Base-by-base conservation (phyloP, 2,329 filamentous ascomycete species). In the Didymella segeticola region DNA sequence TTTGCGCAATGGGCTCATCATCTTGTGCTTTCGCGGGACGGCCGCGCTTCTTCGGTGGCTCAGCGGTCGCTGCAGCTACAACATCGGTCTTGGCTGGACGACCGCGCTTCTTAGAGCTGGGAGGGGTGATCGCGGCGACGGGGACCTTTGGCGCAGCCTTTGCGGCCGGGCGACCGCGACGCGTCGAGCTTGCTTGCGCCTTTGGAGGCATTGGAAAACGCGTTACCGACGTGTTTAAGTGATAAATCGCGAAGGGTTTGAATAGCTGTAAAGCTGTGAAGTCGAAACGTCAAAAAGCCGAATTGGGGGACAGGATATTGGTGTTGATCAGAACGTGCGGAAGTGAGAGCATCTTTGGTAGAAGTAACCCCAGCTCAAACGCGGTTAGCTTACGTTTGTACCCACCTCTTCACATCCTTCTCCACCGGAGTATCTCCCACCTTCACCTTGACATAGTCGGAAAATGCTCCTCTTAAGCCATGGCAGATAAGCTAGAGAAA, bases 11-110 rank as follows among this genome's bases (percentile, higher is more conserved):
- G 10, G 52, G 11, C 31, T 59, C 49, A 23, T 59, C 43, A 8
- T 19, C 42, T 22, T 36, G 39, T 25, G 45, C 48, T 52, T 62
- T 67, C 4, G 60, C 45, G 0, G 59, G 61, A n/a, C 64, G 61
- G 10, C 65, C 64, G 41, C 63, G 66, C 47, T 61, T 67, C 50
- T 62, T 64, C 1, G 62, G 62, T 8, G 53, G 27, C 25, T 57
- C 60, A 11, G 41, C 23, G 11, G 36, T 23, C 8, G 51, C 43
- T 29, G 23, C 37, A 1, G 46, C 49, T 8, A 41, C 31, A 2
- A 42, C 31, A 11, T 47, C 46, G 3, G 33, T 15, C 43, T 56
- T 63, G 3, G 63, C 43, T n/a, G 60, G 38, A 47, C 63, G 63
- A 43, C 60, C 61, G 47, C 62, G 61, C 53, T 60, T 64, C 36